Percentiles rank a stretch among this genome's conserved stretches.
phyloP scores from a whole-genome alignment of 2,329 filamentous ascomycete species.

The Dothistroma pini region DNA sequence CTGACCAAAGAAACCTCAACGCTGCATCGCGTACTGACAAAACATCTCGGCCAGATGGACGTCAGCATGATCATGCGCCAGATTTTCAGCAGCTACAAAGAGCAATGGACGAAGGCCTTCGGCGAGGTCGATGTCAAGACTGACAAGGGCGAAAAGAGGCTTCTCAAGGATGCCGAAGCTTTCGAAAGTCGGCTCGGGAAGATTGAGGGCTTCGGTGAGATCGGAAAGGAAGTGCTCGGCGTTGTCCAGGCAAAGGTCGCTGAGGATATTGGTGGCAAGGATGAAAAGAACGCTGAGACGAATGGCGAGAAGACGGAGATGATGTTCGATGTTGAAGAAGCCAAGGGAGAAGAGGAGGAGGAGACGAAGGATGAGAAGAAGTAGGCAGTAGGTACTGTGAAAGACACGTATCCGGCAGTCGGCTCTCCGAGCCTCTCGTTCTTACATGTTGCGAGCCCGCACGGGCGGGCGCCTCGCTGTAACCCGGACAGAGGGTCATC shows the following conservation, averaged over 20 bases:
- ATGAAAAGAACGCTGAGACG: slow-evolving; percentile 6
- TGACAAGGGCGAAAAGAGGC: slow-evolving; percentile 68
- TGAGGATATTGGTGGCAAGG: neutral
- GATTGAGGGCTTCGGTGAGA: slow-evolving; percentile 69
- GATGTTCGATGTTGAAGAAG: slow-evolving; percentile 12
- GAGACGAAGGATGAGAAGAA: slow-evolving; percentile 7
- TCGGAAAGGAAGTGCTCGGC: slow-evolving; percentile 47
- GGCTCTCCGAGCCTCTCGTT: too few species aligned
- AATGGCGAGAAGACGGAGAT: slow-evolving; percentile 7
- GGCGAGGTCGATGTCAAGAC: slow-evolving; percentile 62
- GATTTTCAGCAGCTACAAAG: slow-evolving; percentile 77
- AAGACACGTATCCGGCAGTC: too few species aligned
- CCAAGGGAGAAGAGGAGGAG: slow-evolving; percentile 4
- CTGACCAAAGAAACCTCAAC: slow-evolving; percentile 81
- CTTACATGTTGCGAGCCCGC: too few species aligned
- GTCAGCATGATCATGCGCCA: slow-evolving; percentile 80
- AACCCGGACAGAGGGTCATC: too few species aligned
- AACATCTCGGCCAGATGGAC: slow-evolving; percentile 72
- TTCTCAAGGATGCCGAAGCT: slow-evolving; percentile 71
- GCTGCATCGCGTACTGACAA: slow-evolving; percentile 76
- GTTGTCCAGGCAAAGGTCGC: slow-evolving; percentile 50
- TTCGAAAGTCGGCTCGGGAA: slow-evolving; percentile 69
- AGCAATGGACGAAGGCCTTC: slow-evolving; percentile 72
- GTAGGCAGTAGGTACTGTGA: neutral
- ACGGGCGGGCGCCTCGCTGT: too few species aligned